Percentiles rank a stretch among this genome's conserved stretches.
These are phyloP conservation scores for Claviceps purpurea DNA, from an alignment of 2,329 filamentous ascomycete species.

Conservation along the genomic window DNA sequence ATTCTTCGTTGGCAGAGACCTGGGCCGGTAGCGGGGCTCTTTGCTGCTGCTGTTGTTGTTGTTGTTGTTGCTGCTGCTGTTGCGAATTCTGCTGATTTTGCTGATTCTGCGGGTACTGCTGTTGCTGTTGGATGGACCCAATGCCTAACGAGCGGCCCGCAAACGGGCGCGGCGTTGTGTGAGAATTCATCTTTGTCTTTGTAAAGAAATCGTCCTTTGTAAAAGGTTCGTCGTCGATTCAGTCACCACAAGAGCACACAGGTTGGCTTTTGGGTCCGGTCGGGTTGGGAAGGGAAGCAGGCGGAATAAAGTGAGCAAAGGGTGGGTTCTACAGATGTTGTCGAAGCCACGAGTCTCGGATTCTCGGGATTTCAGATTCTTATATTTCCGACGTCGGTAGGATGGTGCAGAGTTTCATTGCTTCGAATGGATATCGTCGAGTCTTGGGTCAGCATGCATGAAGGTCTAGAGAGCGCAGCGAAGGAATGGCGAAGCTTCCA, in stretches of 20 bases:
- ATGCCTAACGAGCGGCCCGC: constrained; percentile 21
- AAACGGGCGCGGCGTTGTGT: constrained; percentile 25
- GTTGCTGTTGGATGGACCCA: constrained; percentile 18
- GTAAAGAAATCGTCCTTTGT: no score
- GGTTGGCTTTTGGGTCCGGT: background rate
- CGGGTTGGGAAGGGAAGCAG: background rate
- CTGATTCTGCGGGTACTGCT: constrained; percentile 19
- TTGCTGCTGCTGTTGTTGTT: constrained; percentile 9
- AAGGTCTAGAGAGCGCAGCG: background rate
- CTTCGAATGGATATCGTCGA: background rate
- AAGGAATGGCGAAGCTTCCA: background rate
- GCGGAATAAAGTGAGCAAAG: background rate
- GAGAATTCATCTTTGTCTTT: constrained; percentile 20
- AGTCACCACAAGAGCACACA: background rate
- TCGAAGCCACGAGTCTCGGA: background rate
- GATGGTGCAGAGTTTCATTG: background rate
- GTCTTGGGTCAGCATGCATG: background rate
- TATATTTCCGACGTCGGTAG: background rate
- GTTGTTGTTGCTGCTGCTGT: constrained; percentile 17
- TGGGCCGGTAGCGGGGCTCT: constrained; percentile 20
- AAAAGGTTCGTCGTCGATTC: background rate
- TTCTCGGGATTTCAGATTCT: background rate
- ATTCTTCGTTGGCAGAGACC: constrained; percentile 25
- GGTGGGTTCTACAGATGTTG: background rate
- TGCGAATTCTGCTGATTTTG: constrained; percentile 10